Conservation (phyloP, 2,329 filamentous ascomycete species). For the Fusarium virguliforme region DNA sequence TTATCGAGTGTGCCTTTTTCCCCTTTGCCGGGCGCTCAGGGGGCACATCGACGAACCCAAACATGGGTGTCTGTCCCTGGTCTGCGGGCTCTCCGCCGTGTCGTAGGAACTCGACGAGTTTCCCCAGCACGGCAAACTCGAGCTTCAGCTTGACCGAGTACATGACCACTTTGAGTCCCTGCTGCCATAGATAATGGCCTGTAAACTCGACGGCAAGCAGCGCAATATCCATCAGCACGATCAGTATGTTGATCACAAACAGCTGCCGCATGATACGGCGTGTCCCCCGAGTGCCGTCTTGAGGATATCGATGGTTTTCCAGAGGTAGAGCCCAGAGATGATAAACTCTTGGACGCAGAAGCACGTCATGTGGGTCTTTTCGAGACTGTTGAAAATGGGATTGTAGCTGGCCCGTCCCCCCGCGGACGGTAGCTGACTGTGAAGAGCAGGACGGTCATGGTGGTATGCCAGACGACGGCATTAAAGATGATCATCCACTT, state of each 20-base stretch:
- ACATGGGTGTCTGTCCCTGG: slow-evolving; percentile 26
- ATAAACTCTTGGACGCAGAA: slow-evolving; percentile 41
- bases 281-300: slow-evolving; percentile 27
- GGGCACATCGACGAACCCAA: slow-evolving; percentile 40
- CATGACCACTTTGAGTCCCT: slow-evolving; percentile 54
- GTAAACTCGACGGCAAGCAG: slow-evolving; percentile 55
- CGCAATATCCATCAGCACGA: slow-evolving; percentile 62
- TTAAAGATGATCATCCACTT: slow-evolving; percentile 41
- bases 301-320: slow-evolving; percentile 37
- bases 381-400: slow-evolving; percentile 20
- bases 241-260: slow-evolving; percentile 58
- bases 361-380: slow-evolving; percentile 34
- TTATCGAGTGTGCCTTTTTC: neutral
- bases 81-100: slow-evolving; percentile 36
- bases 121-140: slow-evolving; percentile 57
- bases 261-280: slow-evolving; percentile 41
- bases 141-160: slow-evolving; percentile 59
- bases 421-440: slow-evolving; percentile 17
- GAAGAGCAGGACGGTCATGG: slow-evolving; percentile 36
- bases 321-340: slow-evolving; percentile 39
- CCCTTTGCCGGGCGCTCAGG: slow-evolving; percentile 27
- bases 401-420: slow-evolving; percentile 16
- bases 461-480: slow-evolving; percentile 35
- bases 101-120: slow-evolving; percentile 56
- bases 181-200: slow-evolving; percentile 54